Evolutionary conservation across 2,329 filamentous ascomycete species (phyloP).

Genomic region (Aschersonia sp.): DNA sequence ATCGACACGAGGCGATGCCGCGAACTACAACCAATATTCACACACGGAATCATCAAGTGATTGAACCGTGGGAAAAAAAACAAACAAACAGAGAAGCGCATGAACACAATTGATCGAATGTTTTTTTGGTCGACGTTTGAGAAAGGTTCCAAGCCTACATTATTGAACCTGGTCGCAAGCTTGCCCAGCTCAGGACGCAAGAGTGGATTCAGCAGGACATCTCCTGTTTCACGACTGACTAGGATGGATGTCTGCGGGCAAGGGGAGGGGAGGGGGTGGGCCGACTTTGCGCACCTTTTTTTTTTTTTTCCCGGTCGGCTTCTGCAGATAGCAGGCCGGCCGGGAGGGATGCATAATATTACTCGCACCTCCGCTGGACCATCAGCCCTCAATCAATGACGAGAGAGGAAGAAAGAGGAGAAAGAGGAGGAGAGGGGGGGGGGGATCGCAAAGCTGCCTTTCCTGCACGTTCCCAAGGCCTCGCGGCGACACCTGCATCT

Average conservation of each 20-base stretch:
- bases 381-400: not conserved
- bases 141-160: constrained; percentile 1
- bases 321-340: not conserved
- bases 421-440: no score
- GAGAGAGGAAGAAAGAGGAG: not conserved
- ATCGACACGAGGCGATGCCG: not conserved
- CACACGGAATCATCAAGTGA: constrained; percentile 2
- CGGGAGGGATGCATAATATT: not conserved
- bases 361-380: not conserved
- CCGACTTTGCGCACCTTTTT: not conserved
- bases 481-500: not conserved
- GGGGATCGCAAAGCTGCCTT: not conserved
- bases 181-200: constrained; percentile 8
- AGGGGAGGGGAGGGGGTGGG: constrained; percentile 5
- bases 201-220: constrained; percentile 7
- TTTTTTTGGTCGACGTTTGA: not conserved
- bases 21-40: no score
- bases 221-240: constrained; percentile 10
- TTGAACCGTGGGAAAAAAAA: not conserved
- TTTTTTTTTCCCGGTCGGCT: not conserved
- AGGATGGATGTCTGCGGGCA: constrained; percentile 6
- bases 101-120: not conserved
- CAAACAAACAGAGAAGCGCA: not conserved
- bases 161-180: constrained; percentile 7
- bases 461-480: not conserved